A percentile compares a stretch with the other conserved stretches of the same genome.
Evolutionary conservation across 202 grass and related monocot species (phyloP).

Genomic region (Tripidium arundinaceum): DNA sequence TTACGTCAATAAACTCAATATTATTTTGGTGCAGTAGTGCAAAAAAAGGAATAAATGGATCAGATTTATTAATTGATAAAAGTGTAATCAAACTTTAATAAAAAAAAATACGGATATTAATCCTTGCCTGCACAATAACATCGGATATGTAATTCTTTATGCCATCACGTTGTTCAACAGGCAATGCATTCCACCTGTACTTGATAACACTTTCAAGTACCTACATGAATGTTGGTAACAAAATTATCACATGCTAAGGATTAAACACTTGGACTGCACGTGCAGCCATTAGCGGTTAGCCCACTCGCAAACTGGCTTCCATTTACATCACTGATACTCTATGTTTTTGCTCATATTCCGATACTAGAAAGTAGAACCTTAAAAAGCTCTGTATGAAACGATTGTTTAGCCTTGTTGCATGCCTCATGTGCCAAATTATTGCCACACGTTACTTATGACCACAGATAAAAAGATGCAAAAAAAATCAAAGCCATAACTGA

Average conservation of each 20-base stretch:
- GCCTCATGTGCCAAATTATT: neutral
- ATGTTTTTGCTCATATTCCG: neutral
- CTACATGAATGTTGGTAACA: constrained; percentile 44
- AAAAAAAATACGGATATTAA: neutral
- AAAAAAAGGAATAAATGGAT: constrained; percentile 6
- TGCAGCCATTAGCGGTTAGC: neutral
- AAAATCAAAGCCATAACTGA: neutral
- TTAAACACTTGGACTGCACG: neutral
- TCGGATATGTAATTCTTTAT: constrained; percentile 99
- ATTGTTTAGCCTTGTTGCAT: neutral
- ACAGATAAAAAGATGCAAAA: neutral
- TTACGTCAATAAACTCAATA: no score
- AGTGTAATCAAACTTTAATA: neutral
- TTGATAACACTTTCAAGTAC: constrained; percentile 99
- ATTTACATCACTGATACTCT: neutral
- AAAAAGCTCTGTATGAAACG: neutral
- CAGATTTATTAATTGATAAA: constrained; percentile 33
- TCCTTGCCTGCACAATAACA: constrained; percentile 85
- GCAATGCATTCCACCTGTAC: constrained; percentile 95
- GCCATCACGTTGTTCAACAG: constrained; percentile 92
- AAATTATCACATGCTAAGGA: constrained; percentile 18
- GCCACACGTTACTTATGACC: neutral
- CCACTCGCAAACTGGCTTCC: neutral
- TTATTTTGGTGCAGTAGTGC: neutral
- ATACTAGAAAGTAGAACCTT: neutral